Evolutionary conservation across 2,329 filamentous ascomycete genomes (phyloP).

Genomic region (Teratosphaeria destructans): DNA sequence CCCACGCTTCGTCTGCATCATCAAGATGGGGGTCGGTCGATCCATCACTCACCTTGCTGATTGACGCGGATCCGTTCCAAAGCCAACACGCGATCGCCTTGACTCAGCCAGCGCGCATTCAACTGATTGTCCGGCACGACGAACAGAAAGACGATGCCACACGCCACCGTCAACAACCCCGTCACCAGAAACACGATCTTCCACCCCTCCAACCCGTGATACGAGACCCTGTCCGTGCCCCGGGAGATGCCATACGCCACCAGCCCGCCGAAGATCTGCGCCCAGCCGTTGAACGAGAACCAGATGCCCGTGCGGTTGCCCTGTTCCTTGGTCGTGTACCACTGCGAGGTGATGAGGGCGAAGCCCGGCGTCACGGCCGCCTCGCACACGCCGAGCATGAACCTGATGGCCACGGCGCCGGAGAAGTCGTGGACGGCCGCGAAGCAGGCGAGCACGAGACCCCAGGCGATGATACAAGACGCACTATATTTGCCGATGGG

Average conservation of each 20-base stretch:
- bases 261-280: conserved; percentile 50
- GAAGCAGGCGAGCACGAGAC: conserved; percentile 50
- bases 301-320: conserved; percentile 53
- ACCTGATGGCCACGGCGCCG: conserved; percentile 53
- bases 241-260: conserved; percentile 54
- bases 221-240: conserved; percentile 41
- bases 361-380: conserved; percentile 60
- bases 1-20: neutral
- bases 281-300: conserved; percentile 58
- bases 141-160: conserved; percentile 36
- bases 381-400: conserved; percentile 60
- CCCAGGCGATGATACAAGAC: conserved; percentile 55
- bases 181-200: conserved; percentile 46
- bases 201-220: conserved; percentile 52
- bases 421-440: conserved; percentile 51
- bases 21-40: neutral
- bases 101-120: conserved; percentile 52
- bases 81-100: conserved; percentile 56
- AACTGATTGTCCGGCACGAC: conserved; percentile 49
- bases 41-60: conserved; percentile 49
- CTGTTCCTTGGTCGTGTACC: conserved; percentile 63
- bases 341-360: conserved; percentile 57
- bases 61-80: conserved; percentile 64
- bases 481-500: conserved; percentile 58
- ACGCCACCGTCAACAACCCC: conserved; percentile 31